phyloP scores from a whole-genome alignment of 2,329 filamentous ascomycete genomes.

The Lithohypha guttulata region DNA sequence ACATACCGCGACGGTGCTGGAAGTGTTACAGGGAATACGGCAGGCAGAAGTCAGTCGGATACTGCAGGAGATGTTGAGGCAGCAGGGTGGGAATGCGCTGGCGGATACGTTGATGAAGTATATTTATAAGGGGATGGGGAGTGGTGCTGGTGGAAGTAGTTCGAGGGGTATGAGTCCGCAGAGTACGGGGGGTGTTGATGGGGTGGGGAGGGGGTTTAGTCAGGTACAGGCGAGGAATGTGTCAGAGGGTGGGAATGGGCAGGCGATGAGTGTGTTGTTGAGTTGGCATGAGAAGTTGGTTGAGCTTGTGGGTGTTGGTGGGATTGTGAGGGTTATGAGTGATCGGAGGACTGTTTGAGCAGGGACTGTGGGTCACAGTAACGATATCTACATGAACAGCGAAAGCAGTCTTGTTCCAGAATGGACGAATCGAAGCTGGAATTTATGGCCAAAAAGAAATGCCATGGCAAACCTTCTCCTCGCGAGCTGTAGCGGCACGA shows the following conservation, averaged over 20 bases:
- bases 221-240: slow-evolving; percentile 55
- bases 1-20: slow-evolving; percentile 76
- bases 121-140: slow-evolving; percentile 47
- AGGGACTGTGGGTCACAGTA: too few species aligned
- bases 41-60: slow-evolving; percentile 90
- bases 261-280: slow-evolving; percentile 89
- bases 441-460: too few species aligned
- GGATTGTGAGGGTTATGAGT: slow-evolving; percentile 89
- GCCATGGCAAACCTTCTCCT: too few species aligned
- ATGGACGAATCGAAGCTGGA: too few species aligned
- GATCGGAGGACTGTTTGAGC: slow-evolving; percentile 79
- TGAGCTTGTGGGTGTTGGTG: slow-evolving; percentile 82
- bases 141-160: slow-evolving; percentile 13
- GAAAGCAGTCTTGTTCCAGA: too few species aligned
- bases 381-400: too few species aligned
- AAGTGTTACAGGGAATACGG: slow-evolving; percentile 92
- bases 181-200: slow-evolving; percentile 48
- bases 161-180: slow-evolving; percentile 45
- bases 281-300: slow-evolving; percentile 99
- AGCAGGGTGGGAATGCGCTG: slow-evolving; percentile 69
- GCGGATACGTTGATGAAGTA: slow-evolving; percentile 97
- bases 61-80: slow-evolving; percentile 66
- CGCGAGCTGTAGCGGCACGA: too few species aligned
- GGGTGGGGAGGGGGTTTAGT: slow-evolving; percentile 47
- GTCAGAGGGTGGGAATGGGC: slow-evolving; percentile 59